Percentiles rank a stretch among this genome's conserved stretches.
These are phyloP conservation scores for Simplicillium aogashimaense DNA, from an alignment of 2,329 filamentous ascomycete species.

Conservation along the genomic window DNA sequence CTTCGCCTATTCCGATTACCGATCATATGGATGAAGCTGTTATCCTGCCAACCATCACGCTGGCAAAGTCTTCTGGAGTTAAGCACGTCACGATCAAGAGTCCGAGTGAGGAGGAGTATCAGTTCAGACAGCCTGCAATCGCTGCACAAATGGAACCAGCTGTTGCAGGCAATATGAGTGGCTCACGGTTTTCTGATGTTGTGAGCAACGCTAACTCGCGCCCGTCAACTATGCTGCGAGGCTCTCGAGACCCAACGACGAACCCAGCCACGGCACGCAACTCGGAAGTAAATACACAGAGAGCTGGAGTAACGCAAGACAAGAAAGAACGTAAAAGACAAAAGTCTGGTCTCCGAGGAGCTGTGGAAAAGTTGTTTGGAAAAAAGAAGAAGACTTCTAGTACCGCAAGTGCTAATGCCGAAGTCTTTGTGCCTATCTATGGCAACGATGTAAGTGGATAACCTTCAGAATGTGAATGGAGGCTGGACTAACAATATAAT, in stretches of 20 bases:
- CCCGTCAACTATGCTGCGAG: conserved; percentile 10
- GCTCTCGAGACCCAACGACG: background rate
- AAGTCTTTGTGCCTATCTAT: conserved; percentile 2
- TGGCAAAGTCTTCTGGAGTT: conserved; percentile 8
- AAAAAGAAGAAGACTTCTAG: conserved; percentile 40
- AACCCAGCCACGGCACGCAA: background rate
- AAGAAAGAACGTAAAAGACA: conserved; percentile 34
- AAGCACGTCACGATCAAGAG: too few relatives aligned
- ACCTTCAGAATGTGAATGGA: conserved; percentile 4
- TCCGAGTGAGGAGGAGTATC: too few relatives aligned
- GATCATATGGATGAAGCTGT: conserved; percentile 33
- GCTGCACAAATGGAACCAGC: conserved; percentile 14
- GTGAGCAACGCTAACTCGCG: background rate
- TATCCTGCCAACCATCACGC: conserved; percentile 40
- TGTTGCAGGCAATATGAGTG: too few relatives aligned
- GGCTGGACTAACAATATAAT: conserved; percentile 12
- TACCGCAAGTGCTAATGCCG: conserved; percentile 4
- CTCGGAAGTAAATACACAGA: too few relatives aligned
- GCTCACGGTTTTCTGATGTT: too few relatives aligned
- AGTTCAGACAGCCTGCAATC: conserved; percentile 13
- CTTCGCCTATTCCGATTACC: conserved; percentile 48
- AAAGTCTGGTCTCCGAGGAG: conserved; percentile 46
- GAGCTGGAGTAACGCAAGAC: background rate
- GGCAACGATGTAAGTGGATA: conserved; percentile 8
- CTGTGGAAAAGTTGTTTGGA: conserved; percentile 48